These are phyloP conservation scores for Cruciata laevipes DNA, from an alignment of 257 asterid genomes.

Conservation along the genomic window DNA sequence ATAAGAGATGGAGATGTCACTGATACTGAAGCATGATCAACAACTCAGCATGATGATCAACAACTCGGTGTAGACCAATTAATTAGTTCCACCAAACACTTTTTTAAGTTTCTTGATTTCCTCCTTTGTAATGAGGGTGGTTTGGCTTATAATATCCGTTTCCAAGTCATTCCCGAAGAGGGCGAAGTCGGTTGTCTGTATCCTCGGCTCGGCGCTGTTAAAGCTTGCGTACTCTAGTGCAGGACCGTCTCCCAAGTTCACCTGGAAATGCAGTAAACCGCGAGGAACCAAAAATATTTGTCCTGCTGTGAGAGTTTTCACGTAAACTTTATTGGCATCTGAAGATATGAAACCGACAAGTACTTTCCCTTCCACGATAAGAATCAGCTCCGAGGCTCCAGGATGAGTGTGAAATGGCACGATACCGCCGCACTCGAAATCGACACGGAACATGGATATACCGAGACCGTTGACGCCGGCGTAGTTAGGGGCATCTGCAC, in stretches of 20 bases:
- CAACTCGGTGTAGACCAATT: background rate
- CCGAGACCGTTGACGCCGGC: slow-evolving; percentile 68
- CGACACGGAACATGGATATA: slow-evolving; percentile 58
- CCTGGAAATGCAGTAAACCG: slow-evolving; percentile 68
- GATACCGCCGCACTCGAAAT: slow-evolving; percentile 58
- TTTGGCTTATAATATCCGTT: slow-evolving; percentile 45
- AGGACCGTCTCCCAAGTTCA: slow-evolving; percentile 39
- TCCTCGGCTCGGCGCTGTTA: slow-evolving; percentile 51
- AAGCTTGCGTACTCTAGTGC: slow-evolving; percentile 53
- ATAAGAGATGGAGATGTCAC: too few relatives aligned
- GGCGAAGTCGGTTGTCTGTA: slow-evolving; percentile 53
- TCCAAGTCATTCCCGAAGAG: slow-evolving; percentile 66
- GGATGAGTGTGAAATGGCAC: slow-evolving; percentile 85
- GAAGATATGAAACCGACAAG: slow-evolving; percentile 63
- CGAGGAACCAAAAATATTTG: slow-evolving; percentile 66
- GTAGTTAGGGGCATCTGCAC: slow-evolving; percentile 50
- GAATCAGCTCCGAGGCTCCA: slow-evolving; percentile 35
- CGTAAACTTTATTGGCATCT: slow-evolving; percentile 39
- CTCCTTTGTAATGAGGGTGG: slow-evolving; percentile 48
- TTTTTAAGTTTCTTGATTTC: slow-evolving; percentile 77
- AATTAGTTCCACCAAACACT: slow-evolving; percentile 61
- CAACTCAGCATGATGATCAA: too few relatives aligned
- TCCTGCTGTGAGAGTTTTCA: slow-evolving; percentile 43
- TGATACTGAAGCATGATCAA: too few relatives aligned
- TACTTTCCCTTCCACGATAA: slow-evolving; percentile 47